A percentile compares a stretch with the other conserved stretches of the same genome.
phyloP scores from a whole-genome alignment of 2,329 filamentous ascomycete genomes.

The Epichloe hybrida region DNA sequence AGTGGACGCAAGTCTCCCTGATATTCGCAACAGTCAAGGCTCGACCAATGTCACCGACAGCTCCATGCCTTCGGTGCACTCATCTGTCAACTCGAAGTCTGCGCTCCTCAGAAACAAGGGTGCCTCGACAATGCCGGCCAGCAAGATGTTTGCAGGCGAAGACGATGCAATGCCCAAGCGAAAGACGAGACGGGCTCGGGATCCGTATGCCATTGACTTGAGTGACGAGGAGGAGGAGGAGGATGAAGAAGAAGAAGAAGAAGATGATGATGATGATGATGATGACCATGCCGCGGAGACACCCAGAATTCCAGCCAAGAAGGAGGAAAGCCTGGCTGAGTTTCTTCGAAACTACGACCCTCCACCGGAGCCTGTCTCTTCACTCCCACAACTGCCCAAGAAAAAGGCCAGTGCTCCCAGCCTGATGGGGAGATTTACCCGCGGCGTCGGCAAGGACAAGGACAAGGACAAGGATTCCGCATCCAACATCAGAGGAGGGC shows the following conservation, averaged over 20 bases:
- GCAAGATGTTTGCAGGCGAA: constrained; percentile 33
- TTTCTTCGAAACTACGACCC: constrained; percentile 60
- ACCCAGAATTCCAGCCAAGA: constrained; percentile 25
- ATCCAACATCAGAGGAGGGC: constrained; percentile 9
- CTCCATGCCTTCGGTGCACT: constrained; percentile 42
- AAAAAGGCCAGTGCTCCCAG: constrained; percentile 53
- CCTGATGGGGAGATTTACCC: constrained; percentile 45
- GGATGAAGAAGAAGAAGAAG: constrained; percentile 43
- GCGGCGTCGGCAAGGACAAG: constrained; percentile 12
- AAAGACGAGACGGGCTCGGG: constrained; percentile 65
- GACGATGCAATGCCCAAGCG: constrained; percentile 50
- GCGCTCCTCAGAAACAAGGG: constrained; percentile 42
- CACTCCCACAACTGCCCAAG: constrained; percentile 29
- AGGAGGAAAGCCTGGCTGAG: constrained; percentile 59
- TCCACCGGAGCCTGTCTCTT: constrained; percentile 35
- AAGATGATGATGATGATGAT: constrained; percentile 39
- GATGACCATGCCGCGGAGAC: constrained; percentile 31
- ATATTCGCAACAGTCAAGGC: constrained; percentile 41
- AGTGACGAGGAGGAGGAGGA: constrained; percentile 33
- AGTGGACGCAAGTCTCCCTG: constrained; percentile 42
- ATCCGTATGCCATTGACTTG: constrained; percentile 87
- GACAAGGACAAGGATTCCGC: constrained; percentile 14
- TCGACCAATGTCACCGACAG: constrained; percentile 45
- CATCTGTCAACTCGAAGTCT: constrained; percentile 62
- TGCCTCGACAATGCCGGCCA: constrained; percentile 11